A percentile compares a stretch with the other conserved stretches of the same genome.
Evolutionary conservation across 768 basidiomycete species (phyloP).

Genomic region (Clitopilus passeckerianus): DNA sequence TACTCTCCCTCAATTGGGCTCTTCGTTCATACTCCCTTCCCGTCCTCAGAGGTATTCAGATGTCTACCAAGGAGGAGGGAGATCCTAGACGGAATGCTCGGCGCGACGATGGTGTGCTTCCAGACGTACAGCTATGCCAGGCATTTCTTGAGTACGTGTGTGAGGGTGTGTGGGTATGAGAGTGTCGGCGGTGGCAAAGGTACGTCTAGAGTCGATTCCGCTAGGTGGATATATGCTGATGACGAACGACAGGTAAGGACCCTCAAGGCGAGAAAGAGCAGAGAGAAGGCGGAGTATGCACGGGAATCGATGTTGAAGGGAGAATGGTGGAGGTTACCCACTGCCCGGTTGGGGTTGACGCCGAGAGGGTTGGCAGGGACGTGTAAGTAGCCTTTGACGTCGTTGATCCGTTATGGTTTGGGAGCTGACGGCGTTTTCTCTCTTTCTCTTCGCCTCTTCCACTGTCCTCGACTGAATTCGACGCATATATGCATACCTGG

Average conservation of each 20-base stretch:
- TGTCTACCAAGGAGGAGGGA: conserved; percentile 90
- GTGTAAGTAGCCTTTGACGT: conserved; percentile 37
- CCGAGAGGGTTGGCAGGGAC: conserved; percentile 81
- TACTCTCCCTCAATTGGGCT: conserved; percentile 75
- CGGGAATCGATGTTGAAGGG: conserved; percentile 79
- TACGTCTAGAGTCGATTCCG: background rate
- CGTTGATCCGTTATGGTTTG: background rate
- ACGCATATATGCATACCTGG: too few relatives aligned
- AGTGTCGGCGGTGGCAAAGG: conserved; percentile 43
- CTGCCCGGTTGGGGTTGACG: conserved; percentile 95
- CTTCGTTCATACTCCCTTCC: conserved; percentile 98
- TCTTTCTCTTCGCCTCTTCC: background rate
- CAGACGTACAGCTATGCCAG: conserved; percentile 95
- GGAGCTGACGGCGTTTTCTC: background rate
- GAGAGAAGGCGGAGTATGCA: background rate
- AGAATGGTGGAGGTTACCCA: conserved; percentile 79
- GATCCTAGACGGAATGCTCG: conserved; percentile 96
- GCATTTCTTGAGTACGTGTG: conserved; percentile 92
- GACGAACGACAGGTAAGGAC: background rate
- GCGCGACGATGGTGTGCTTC: conserved; percentile 95
- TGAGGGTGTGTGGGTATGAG: conserved; percentile 96
- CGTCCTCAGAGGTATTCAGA: conserved; percentile 92
- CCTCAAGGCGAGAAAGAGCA: background rate
- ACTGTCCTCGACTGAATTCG: background rate
- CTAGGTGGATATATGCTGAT: background rate